A percentile compares a stretch with the other conserved stretches of the same genome.
phyloP scores from a whole-genome alignment of 2,329 filamentous ascomycete genomes.

The Nemania sp. region DNA sequence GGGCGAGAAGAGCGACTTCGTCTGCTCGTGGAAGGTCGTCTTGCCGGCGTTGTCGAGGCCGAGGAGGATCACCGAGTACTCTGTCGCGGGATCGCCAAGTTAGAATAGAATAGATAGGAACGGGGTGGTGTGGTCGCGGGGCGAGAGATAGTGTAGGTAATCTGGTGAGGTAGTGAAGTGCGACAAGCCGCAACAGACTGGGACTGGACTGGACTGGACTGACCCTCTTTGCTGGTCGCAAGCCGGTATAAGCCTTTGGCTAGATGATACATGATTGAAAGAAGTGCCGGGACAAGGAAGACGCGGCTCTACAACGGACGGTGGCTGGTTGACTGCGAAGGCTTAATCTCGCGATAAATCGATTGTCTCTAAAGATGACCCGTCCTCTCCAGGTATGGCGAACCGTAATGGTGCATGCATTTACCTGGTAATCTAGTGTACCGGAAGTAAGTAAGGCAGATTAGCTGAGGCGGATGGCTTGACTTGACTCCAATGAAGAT shows the following conservation, averaged over 20 bases:
- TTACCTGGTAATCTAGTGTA: no score
- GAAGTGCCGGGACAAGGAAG: neutral
- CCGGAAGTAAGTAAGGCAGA: no score
- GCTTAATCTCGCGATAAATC: slow-evolving; percentile 2
- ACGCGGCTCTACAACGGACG: neutral
- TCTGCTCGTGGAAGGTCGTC: slow-evolving; percentile 95
- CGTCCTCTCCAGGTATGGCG: neutral
- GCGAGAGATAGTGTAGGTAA: neutral
- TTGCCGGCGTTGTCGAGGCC: slow-evolving; percentile 98
- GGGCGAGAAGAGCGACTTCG: slow-evolving; percentile 83
- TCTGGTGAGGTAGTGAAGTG: slow-evolving; percentile 5
- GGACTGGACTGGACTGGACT: slow-evolving; percentile 41
- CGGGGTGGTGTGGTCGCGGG: neutral
- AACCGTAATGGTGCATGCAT: neutral
- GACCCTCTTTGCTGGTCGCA: slow-evolving; percentile 95
- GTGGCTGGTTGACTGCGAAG: neutral
- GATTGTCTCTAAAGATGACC: neutral
- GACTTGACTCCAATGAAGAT: neutral
- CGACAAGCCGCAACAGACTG: slow-evolving; percentile 32
- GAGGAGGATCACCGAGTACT: slow-evolving; percentile 96
- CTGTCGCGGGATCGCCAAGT: slow-evolving; percentile 49
- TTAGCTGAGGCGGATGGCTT: no score
- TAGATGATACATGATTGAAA: slow-evolving; percentile 81
- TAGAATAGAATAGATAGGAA: slow-evolving; percentile 5
- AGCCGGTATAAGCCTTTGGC: slow-evolving; percentile 93